Evolutionary conservation across 2,329 filamentous ascomycete species (phyloP).

Genomic region (Fusarium sp.): DNA sequence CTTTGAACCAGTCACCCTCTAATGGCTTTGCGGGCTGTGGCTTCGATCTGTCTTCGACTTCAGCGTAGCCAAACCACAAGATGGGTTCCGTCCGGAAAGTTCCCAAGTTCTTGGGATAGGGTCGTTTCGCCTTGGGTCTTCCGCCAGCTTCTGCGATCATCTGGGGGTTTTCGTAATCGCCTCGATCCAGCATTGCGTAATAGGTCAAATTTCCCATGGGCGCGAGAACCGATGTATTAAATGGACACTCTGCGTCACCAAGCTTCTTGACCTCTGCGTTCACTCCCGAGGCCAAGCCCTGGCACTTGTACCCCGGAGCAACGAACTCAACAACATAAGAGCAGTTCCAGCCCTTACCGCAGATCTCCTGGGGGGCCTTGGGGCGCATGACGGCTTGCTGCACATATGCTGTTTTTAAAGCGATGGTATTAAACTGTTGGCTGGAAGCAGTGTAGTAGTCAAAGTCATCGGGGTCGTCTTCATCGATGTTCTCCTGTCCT

Average conservation of each 20-base stretch:
- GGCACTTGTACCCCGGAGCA: constrained; percentile 44
- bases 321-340: constrained; percentile 41
- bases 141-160: constrained; percentile 20
- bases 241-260: constrained; percentile 35
- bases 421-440: constrained; percentile 37
- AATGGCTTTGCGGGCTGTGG: constrained; percentile 27
- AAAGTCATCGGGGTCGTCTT: constrained; percentile 34
- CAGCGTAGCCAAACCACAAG: constrained; percentile 46
- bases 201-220: constrained; percentile 44
- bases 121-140: constrained; percentile 24
- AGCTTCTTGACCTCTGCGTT: constrained; percentile 33
- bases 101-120: constrained; percentile 43
- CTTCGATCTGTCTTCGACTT: constrained; percentile 37
- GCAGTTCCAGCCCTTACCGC: constrained; percentile 47
- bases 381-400: constrained; percentile 39
- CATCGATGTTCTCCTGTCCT: neutral
- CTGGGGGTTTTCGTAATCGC: constrained; percentile 42
- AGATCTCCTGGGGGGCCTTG: constrained; percentile 36
- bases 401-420: constrained; percentile 37
- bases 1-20: constrained; percentile 36
- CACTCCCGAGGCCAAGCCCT: constrained; percentile 31
- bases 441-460: constrained; percentile 44
- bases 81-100: constrained; percentile 45
- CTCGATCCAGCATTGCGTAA: constrained; percentile 34
- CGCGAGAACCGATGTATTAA: constrained; percentile 36